Evolutionary conservation across 306 rosid genomes (phyloP), one percentile per base, ranked within the genome.

Genomic region (Cicer arietinum): DNA sequence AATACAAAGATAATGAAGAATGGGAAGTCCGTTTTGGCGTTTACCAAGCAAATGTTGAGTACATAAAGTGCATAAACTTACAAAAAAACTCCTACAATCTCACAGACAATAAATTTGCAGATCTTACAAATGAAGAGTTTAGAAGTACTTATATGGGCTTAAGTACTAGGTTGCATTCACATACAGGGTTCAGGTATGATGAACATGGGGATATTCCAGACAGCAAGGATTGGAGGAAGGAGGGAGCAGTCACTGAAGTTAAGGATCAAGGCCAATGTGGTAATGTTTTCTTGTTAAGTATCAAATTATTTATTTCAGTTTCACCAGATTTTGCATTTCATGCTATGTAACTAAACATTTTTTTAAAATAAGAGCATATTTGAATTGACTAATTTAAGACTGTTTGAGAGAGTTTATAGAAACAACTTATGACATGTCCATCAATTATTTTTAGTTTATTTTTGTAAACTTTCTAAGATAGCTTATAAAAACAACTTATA

Each of bases 241-340:
- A 77, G 37, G 90, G 91, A 4, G 88, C 90, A 14, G 89, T 90
- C 30, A 87, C 94, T 50, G 71, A 74, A 3, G 9, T 92, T 78
- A 92, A 84, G 79, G 59, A 92, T 80, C 98, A 92, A 83, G 94
- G 92, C 83, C 8, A 60, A 14, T 92, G 96, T 45, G 96, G 98
- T 92, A 92, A 61, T 54, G 35, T 81, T 75, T 75, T 78, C 50
- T 76, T 48, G 58, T 25, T 47, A 74, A 12, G 10, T 6, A 6
- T 45, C 43, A 22, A 43, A 41, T 5, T 54, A 37, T 70, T 18
- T 62, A 59, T 47, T 45, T 35, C 17, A 44, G 60, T 44, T 74
- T 62, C 39, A 40, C 14, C 50, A 73, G 51, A 73, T 35, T 72
- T 16, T 62, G 53, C 42, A 14, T 7, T 71, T 60, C 46, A 48